Base-by-base conservation (phyloP, 2,329 filamentous ascomycete species). In the Clarireedia paspali region DNA sequence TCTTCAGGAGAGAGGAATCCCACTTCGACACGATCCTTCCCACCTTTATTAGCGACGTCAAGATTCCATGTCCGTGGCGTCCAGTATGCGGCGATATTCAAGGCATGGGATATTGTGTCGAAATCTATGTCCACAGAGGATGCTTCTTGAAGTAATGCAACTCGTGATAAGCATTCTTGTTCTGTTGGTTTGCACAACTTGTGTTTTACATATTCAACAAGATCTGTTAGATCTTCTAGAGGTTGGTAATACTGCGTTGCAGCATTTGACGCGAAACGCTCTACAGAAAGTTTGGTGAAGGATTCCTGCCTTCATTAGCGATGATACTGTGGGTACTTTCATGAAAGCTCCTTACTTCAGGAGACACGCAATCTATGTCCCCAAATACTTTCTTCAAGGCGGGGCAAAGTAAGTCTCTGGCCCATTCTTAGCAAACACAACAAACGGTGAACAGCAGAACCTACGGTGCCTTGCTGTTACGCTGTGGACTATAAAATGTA, bases 111-210 rank as follows among this genome's bases (percentile, higher is more conserved):
- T 56, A 82, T 81, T 24, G 80, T 75, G 66, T 92, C 87, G 68
- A 84, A 92, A 57, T 91, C 88, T 46, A 96, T 74, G 68, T 96
- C 91, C 9, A 96, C 65, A 20, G 81, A 82, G 56, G 80, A 77
- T 6, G 86, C 87, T 2, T 73, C 73, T 1, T 68, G 64, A 36
- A 87, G 68, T 24, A 70, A 68, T 15, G 74, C 68, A 2, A 79
- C 71, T 36, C 75, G 72, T 1, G 73, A 64, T 17, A 72, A 68
- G 67, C 88, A 91, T 17, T 71, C 65, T 1, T 69, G 53, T 58
- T 80, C 74, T 7, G 67, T 64, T 1, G 69, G 60, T 1, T 68
- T 56, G 63, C 86, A 91, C 38, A 84, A 65, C 10, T 74, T 75
- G 7, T 75, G 64, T 39, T 76, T 71, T 23, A 81, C 71, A 64